Evolutionary conservation across 345 rosid genomes (phyloP).

Genomic region (Linum tenue): DNA sequence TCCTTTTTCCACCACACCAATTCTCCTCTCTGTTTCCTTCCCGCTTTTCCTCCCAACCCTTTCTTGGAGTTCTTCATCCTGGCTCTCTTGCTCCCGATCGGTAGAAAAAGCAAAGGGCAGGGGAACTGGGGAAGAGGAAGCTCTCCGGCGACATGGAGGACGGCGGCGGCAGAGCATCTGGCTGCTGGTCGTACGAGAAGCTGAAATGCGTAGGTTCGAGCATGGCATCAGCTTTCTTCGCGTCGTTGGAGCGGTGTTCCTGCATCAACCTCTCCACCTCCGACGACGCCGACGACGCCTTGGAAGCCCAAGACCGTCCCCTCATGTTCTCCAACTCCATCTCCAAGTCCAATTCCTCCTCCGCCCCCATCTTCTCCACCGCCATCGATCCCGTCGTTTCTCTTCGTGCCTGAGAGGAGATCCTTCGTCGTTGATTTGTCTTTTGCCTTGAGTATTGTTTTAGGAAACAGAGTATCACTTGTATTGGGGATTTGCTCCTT

Average conservation of each 20-base stretch:
- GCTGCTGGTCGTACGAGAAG: conserved; percentile 37
- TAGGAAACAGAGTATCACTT: too few species aligned
- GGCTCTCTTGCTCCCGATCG: too few species aligned
- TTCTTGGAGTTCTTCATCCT: too few species aligned
- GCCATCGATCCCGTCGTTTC: conserved; percentile 18
- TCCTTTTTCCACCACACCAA: too few species aligned
- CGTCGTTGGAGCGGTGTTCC: conserved; percentile 59
- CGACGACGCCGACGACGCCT: conserved; percentile 47
- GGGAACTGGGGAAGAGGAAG: too few species aligned
- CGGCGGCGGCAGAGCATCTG: background rate
- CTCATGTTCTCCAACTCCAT: conserved; percentile 34
- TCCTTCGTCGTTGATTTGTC: too few species aligned
- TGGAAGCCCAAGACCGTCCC: conserved; percentile 44
- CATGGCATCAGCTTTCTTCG: conserved; percentile 60
- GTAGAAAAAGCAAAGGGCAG: too few species aligned
- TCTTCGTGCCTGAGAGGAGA: background rate
- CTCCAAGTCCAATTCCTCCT: conserved; percentile 2
- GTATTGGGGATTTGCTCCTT: too few species aligned
- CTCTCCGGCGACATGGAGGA: too few species aligned
- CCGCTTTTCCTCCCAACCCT: too few species aligned
- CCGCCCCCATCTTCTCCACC: conserved; percentile 15
- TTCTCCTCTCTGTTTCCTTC: too few species aligned
- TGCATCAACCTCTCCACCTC: conserved; percentile 60
- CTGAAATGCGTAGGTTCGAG: conserved; percentile 51
- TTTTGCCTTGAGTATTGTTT: too few species aligned